Evolutionary conservation across 1,284 basidiomycete species (phyloP).

Genomic region (Heterobasidion occidentale): DNA sequence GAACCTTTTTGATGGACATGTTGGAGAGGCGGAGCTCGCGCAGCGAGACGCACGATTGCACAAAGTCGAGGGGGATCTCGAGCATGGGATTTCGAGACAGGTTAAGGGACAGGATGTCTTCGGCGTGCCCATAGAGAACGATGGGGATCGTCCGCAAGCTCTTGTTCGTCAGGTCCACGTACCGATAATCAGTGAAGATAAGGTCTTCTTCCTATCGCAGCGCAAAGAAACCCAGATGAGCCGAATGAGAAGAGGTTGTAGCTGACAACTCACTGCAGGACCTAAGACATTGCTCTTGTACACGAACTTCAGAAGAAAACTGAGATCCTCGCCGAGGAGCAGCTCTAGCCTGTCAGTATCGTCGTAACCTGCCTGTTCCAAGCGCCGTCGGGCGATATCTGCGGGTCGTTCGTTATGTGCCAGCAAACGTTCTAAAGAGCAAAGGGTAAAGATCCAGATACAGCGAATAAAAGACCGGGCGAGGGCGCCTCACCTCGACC

Average conservation of each 20-base stretch:
- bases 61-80: conserved; percentile 95
- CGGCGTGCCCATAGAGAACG: conserved; percentile 80
- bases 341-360: conserved; percentile 76
- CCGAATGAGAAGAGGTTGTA: neutral
- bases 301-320: conserved; percentile 86
- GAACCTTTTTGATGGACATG: conserved; percentile 94
- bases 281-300: conserved; percentile 69
- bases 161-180: conserved; percentile 79
- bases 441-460: neutral
- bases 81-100: conserved; percentile 94
- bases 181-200: conserved; percentile 69
- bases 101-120: conserved; percentile 82
- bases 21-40: conserved; percentile 86
- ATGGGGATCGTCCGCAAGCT: conserved; percentile 90
- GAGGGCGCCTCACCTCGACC: conserved; percentile 60
- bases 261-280: conserved; percentile 44
- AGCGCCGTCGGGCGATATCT: conserved; percentile 74
- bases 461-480: neutral
- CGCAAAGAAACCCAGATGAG: conserved; percentile 3
- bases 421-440: conserved; percentile 66
- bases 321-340: conserved; percentile 77
- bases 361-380: conserved; percentile 91
- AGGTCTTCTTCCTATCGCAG: conserved; percentile 57
- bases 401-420: conserved; percentile 81
- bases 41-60: conserved; percentile 81